phyloP scores from a whole-genome alignment of 345 rosid genomes.

The Sonneratia alba region DNA sequence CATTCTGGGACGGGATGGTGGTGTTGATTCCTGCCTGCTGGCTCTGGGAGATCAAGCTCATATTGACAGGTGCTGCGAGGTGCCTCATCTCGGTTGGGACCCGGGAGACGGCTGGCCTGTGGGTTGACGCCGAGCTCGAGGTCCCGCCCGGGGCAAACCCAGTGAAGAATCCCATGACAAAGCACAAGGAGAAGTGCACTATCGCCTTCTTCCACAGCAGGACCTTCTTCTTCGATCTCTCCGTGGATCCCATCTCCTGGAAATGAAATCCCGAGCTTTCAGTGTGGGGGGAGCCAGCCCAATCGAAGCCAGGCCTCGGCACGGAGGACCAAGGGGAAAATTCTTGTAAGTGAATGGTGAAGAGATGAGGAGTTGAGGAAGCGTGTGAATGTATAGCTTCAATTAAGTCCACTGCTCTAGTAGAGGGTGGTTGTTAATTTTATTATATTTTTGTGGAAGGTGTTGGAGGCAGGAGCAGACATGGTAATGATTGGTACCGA shows the following conservation, averaged over 20 bases:
- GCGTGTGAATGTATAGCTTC: no score
- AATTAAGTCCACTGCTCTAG: no score
- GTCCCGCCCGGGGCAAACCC: slow-evolving; percentile 41
- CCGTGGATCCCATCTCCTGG: slow-evolving; percentile 24
- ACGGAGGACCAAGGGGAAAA: background rate
- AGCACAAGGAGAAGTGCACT: slow-evolving; percentile 69
- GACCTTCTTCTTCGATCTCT: slow-evolving; percentile 72
- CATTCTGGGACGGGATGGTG: background rate
- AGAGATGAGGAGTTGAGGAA: background rate
- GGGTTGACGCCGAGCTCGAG: background rate
- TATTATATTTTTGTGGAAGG: background rate
- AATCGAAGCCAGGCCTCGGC: no score
- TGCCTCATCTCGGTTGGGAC: background rate
- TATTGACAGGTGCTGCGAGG: background rate
- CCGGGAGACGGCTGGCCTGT: slow-evolving; percentile 23
- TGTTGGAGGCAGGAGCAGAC: slow-evolving; percentile 8
- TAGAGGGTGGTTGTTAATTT: background rate
- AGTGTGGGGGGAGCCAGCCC: no score
- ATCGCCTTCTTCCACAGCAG: slow-evolving; percentile 81
- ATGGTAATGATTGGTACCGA: slow-evolving; percentile 6
- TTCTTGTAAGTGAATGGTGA: background rate
- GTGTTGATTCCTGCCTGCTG: background rate
- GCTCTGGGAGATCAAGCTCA: slow-evolving; percentile 1
- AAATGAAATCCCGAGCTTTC: background rate
- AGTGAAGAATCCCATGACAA: slow-evolving; percentile 77